Evolutionary conservation across 2,329 filamentous ascomycete genomes (phyloP).

Genomic region (Fusarium begoniae): DNA sequence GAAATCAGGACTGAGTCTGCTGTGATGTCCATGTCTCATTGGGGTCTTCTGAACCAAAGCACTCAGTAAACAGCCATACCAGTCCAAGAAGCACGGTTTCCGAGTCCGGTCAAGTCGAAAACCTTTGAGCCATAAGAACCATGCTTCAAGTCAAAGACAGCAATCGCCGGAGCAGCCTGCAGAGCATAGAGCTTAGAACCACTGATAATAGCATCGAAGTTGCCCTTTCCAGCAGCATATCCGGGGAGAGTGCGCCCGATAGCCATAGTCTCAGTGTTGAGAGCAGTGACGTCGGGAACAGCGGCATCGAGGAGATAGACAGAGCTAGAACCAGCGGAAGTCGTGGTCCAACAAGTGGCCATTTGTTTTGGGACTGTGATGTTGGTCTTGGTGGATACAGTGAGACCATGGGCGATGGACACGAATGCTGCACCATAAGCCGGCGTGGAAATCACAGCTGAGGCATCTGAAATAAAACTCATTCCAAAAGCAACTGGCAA

Average conservation of each 20-base stretch:
- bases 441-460: neutral
- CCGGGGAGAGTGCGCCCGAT: neutral
- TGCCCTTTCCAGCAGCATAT: neutral
- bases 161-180: neutral
- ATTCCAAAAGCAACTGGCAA: slow-evolving; percentile 7
- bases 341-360: neutral
- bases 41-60: neutral
- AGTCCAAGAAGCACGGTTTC: slow-evolving; percentile 1
- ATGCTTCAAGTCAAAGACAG: neutral
- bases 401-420: neutral
- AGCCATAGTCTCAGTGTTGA: neutral
- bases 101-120: neutral
- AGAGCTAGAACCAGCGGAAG: neutral
- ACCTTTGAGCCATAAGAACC: neutral
- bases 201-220: neutral
- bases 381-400: neutral
- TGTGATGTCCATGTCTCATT: fast-evolving
- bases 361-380: neutral
- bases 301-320: slow-evolving; percentile 1
- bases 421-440: slow-evolving; percentile 12
- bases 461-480: neutral
- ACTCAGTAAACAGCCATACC: neutral
- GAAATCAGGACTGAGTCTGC: neutral
- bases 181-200: slow-evolving; percentile 2
- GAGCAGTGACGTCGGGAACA: neutral